These are phyloP conservation scores for Diplosphaera chodatii DNA, from an alignment of 139 green algal species.

Conservation along the genomic window DNA sequence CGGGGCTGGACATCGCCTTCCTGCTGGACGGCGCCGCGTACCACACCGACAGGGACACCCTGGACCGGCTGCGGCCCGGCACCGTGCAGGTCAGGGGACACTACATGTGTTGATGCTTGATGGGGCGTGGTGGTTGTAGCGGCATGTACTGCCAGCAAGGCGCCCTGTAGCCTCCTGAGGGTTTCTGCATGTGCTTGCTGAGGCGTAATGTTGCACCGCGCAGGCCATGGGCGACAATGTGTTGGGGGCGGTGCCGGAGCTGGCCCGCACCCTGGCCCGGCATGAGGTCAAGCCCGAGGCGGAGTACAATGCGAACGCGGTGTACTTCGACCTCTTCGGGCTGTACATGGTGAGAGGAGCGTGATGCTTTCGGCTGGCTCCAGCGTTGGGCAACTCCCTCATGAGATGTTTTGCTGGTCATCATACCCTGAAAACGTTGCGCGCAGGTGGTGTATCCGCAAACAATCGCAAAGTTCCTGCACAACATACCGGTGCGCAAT, in stretches of 20 bases:
- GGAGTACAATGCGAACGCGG: not conserved
- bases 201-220: not conserved
- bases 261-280: slow-evolving; percentile 18
- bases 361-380: too few relatives aligned
- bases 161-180: too few relatives aligned
- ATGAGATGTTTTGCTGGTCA: too few relatives aligned
- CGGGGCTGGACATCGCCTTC: slow-evolving; percentile 65
- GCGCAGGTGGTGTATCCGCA: slow-evolving; percentile 29
- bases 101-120: too few relatives aligned
- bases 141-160: too few relatives aligned
- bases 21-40: slow-evolving; percentile 56
- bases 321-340: slow-evolving; percentile 32
- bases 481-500: slow-evolving; percentile 30
- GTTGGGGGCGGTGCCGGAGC: slow-evolving; percentile 24
- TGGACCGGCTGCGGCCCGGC: slow-evolving; percentile 42
- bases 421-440: too few relatives aligned
- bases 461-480: slow-evolving; percentile 12
- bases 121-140: too few relatives aligned
- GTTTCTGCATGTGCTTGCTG: too few relatives aligned
- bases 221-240: slow-evolving; percentile 52
- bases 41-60: slow-evolving; percentile 48
- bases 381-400: too few relatives aligned
- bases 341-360: slow-evolving; percentile 21
- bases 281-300: slow-evolving; percentile 1
- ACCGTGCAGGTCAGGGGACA: slow-evolving; percentile 61